Evolutionary conservation across 1,139 yeast genomes (phyloP).

Genomic region (Candida neerlandica): DNA sequence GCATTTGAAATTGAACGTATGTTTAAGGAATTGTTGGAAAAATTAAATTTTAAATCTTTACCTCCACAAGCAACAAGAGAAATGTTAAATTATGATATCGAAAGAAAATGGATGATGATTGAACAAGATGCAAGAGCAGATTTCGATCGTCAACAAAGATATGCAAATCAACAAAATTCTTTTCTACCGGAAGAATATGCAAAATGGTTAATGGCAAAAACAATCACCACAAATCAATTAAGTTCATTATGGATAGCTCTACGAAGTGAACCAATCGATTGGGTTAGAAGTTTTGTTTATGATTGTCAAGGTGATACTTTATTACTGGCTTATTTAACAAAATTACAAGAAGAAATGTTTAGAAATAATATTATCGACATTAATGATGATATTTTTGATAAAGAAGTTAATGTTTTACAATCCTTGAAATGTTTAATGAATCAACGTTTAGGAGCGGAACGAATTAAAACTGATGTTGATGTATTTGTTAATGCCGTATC

Average conservation of each 20-base stretch:
- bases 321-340: conserved; percentile 47
- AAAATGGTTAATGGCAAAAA: conserved; percentile 67
- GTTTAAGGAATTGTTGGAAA: conserved; percentile 74
- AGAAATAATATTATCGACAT: conserved; percentile 39
- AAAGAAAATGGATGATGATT: conserved; percentile 90
- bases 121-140: conserved; percentile 86
- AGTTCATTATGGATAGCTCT: conserved; percentile 88
- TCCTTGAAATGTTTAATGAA: conserved; percentile 53
- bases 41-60: conserved; percentile 78
- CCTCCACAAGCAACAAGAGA: conserved; percentile 80
- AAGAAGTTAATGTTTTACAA: conserved; percentile 49
- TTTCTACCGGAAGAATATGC: conserved; percentile 79
- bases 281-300: conserved; percentile 80
- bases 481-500: conserved; percentile 45
- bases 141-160: conserved; percentile 57
- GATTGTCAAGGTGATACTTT: conserved; percentile 90
- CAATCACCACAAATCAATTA: conserved; percentile 69
- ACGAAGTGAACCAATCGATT: conserved; percentile 86
- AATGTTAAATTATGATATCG: conserved; percentile 72
- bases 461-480: conserved; percentile 44
- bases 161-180: conserved; percentile 36
- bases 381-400: conserved; percentile 48
- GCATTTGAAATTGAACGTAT: conserved; percentile 62
- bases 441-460: conserved; percentile 46
- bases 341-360: conserved; percentile 42